phyloP scores from a whole-genome alignment of 371 early-diverging fungal species.

The Mucor mucedo region DNA sequence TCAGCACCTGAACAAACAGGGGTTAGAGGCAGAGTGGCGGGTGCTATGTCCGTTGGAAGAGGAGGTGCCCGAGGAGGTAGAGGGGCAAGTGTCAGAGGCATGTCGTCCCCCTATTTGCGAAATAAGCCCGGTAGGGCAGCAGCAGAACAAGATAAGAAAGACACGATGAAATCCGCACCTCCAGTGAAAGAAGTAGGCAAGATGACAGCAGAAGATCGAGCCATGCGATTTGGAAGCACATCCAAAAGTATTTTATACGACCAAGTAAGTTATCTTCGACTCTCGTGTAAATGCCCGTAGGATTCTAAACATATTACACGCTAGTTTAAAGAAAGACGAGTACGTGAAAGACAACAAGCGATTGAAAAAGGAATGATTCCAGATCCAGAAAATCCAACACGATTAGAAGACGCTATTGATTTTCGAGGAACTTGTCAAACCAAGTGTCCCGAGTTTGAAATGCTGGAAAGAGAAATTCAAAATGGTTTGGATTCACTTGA shows the following conservation, averaged over 20 bases:
- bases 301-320: no score
- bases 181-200: not conserved
- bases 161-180: no score
- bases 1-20: no score
- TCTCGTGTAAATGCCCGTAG: no score
- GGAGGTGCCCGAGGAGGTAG: no score
- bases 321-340: slow-evolving; percentile 52
- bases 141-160: no score
- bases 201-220: slow-evolving; percentile 30
- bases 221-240: slow-evolving; percentile 37
- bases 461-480: slow-evolving; percentile 84
- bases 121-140: no score
- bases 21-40: not conserved
- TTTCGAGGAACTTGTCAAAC: slow-evolving; percentile 82
- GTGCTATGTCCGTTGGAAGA: no score
- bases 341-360: slow-evolving; percentile 50
- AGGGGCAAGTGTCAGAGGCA: no score
- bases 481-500: slow-evolving; percentile 77
- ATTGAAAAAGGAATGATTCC: slow-evolving; percentile 59
- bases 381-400: slow-evolving; percentile 60
- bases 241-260: slow-evolving; percentile 31
- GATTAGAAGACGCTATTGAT: slow-evolving; percentile 69
- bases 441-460: slow-evolving; percentile 93
- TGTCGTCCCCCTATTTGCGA: no score
- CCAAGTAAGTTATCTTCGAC: slow-evolving; percentile 17